Percentiles rank a stretch among this genome's conserved stretches.
Conservation (phyloP, 352 stramenopile genomes). For the Globisporangium iwayamae region DNA sequence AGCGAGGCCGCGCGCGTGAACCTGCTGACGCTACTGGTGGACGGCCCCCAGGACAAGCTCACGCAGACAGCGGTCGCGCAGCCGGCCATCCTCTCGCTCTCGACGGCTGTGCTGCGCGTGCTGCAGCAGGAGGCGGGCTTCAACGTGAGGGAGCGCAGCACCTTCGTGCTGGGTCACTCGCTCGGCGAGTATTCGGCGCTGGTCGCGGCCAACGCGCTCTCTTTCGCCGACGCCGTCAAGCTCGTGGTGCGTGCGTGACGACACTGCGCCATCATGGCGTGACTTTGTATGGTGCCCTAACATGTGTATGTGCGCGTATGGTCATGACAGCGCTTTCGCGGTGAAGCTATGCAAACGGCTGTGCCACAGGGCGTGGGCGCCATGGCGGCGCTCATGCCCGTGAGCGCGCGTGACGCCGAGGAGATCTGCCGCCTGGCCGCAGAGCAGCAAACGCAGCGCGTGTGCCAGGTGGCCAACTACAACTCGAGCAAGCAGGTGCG, state of each 20-base stretch:
- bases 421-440: conserved; percentile 47
- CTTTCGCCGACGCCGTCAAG: conserved; percentile 59
- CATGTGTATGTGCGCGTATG: neutral
- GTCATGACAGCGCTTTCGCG: conserved; percentile 47
- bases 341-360: conserved; percentile 64
- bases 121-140: conserved; percentile 62
- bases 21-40: conserved; percentile 50
- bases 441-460: conserved; percentile 22
- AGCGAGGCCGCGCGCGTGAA: conserved; percentile 67
- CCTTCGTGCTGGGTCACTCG: conserved; percentile 72
- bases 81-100: conserved; percentile 78
- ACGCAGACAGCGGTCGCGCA: conserved; percentile 73
- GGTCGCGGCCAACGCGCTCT: conserved; percentile 57
- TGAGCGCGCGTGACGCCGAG: conserved; percentile 43
- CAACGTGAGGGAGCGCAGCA: conserved; percentile 22
- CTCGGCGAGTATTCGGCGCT: conserved; percentile 86
- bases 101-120: conserved; percentile 67
- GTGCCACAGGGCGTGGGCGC: conserved; percentile 47
- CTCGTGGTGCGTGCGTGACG: conserved; percentile 44
- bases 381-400: conserved; percentile 81
- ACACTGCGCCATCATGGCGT: neutral
- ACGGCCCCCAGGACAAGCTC: conserved; percentile 58
- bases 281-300: neutral
- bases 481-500: conserved; percentile 83
- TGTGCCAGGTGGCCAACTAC: conserved; percentile 86